Base-by-base conservation (phyloP, 495 filamentous ascomycete genomes). In the Penicillium malachiteum region DNA sequence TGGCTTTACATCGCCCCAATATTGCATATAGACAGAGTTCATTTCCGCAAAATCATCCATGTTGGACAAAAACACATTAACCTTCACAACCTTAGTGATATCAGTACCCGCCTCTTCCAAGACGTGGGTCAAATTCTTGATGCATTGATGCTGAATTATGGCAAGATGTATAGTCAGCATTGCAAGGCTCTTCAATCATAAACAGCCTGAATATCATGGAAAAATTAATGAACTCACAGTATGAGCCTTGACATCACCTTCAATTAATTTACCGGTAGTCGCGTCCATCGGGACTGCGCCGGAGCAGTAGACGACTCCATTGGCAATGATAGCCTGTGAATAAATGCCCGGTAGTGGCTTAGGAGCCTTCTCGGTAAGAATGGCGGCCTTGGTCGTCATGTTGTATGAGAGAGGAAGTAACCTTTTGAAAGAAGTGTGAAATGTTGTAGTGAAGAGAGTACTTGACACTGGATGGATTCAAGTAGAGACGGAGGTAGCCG, bases 11-110 rank as follows among this genome's bases (percentile, higher is more conserved):
- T 81, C 73, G 39, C 74, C 74, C 66, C 84, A 84, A 54, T 83
- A 78, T 51, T 79, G 75, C 50, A 78, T 79, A 55, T 84, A 87
- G 7, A 46, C 43, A 10, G 43, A 46, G 26, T 46, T 46, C 43
- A 46, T 46, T 42, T 82, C 80, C 10, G 76, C 78, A 53, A 89
- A 90, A 61, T 88, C 80, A 49, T 81, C 80, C 86, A 91, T 89
- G 52, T 78, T 78, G 6, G 81, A 79, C 39, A 91, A 64, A 67
- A 88, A 91, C 43, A 89, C 82, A 56, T 83, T 87, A 58, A 84
- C 82, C 67, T 89, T 87, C 48, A 90, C 78, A 11, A 89, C 86
- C 58, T 86, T 86, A 53, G 74, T 74, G 48, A 89, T 71, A 38
- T 72, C 71, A 40, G 82, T 83, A 7, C 84, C 84, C 2, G 86